phyloP scores from a whole-genome alignment of 257 asterid genomes.

The Cordia subcordata region DNA sequence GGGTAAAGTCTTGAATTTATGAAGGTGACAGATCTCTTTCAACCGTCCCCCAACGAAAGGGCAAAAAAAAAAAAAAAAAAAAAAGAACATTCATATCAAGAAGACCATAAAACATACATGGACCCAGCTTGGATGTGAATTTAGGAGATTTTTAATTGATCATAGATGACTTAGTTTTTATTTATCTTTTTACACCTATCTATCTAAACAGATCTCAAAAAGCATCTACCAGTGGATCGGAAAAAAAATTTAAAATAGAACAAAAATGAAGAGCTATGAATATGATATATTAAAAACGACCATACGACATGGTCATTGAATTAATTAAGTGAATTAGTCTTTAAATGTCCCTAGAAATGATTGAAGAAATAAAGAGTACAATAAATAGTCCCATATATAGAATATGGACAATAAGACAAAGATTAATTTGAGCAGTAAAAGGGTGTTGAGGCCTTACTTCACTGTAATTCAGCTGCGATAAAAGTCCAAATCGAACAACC shows the following conservation, averaged over 20 bases:
- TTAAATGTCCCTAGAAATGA: neutral
- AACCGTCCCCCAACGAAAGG: no score
- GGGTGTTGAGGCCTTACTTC: neutral
- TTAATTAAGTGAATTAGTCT: constrained; percentile 1
- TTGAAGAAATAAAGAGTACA: neutral
- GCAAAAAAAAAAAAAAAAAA: neutral
- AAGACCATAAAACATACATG: neutral
- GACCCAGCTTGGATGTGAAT: neutral
- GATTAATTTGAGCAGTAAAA: neutral
- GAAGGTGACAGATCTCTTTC: no score
- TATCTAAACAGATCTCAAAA: neutral
- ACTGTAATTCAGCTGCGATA: neutral
- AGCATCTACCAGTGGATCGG: neutral
- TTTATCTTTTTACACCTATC: neutral
- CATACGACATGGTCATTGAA: constrained; percentile 1
- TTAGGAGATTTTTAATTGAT: neutral
- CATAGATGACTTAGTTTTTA: neutral
- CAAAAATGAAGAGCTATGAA: neutral
- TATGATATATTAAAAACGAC: neutral
- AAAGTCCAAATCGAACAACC: neutral
- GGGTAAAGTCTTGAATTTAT: no score
- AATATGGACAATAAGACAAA: neutral
- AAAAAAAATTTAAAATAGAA: neutral
- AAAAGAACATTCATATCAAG: neutral
- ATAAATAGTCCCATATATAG: neutral